phyloP scores from a whole-genome alignment of 192 early-diverging fungal species.

The Rhizophagus prolifer region DNA sequence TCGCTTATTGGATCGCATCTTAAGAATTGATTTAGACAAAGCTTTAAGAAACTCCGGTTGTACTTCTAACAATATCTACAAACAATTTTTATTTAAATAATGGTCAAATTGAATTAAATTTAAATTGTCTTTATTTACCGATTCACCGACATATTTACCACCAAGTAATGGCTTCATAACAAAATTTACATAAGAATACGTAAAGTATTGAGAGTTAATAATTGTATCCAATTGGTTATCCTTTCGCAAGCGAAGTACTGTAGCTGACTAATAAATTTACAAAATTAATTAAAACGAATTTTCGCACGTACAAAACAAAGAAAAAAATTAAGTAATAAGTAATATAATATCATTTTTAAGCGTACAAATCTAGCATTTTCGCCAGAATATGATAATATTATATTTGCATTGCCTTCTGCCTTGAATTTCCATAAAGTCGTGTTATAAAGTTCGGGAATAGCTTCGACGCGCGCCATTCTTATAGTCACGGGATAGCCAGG shows the following conservation, averaged over 20 bases:
- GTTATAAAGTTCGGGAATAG: constrained; percentile 35
- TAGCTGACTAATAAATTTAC: constrained; percentile 16
- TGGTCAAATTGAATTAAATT: not conserved
- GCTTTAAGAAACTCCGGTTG: constrained; percentile 40
- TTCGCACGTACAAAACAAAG: too few species aligned
- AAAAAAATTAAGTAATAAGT: too few species aligned
- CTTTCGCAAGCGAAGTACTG: constrained; percentile 44
- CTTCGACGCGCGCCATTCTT: constrained; percentile 21
- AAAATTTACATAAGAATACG: not conserved
- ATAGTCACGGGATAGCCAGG: too few species aligned
- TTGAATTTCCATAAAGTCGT: constrained; percentile 62
- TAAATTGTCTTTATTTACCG: not conserved
- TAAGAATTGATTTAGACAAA: constrained; percentile 35
- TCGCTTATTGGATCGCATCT: constrained; percentile 45
- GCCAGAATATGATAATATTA: constrained; percentile 60
- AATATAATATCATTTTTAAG: too few species aligned
- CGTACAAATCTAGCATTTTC: constrained; percentile 32
- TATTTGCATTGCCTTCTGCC: constrained; percentile 74
- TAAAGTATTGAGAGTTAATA: not conserved
- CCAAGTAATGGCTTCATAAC: constrained; percentile 9
- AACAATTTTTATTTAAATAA: not conserved
- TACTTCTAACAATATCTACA: constrained; percentile 37
- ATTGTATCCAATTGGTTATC: not conserved
- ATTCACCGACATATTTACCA: not conserved
- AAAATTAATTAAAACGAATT: too few species aligned